Evolutionary conservation across 2,329 filamentous ascomycete genomes (phyloP).

Genomic region (Pezicula carpinea): DNA sequence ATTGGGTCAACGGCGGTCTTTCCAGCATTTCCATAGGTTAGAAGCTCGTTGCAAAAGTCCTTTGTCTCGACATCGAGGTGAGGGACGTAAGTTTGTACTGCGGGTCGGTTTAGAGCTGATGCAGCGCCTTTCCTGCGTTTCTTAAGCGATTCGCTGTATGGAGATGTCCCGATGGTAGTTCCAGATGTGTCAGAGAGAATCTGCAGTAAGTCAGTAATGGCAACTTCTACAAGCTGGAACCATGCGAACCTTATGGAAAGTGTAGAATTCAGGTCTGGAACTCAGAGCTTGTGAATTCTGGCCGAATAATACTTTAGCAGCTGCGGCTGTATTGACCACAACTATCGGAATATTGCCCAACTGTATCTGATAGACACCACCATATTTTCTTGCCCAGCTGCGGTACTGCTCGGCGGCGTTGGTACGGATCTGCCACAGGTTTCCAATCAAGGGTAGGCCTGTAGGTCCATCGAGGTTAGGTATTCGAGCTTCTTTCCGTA

Average conservation of each 20-base stretch:
- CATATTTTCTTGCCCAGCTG: conserved; percentile 45
- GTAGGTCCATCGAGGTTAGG: conserved; percentile 41
- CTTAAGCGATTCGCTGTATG: conserved; percentile 61
- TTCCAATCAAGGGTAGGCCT: conserved; percentile 50
- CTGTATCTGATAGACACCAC: conserved; percentile 51
- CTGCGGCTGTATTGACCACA: conserved; percentile 49
- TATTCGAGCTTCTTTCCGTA: conserved; percentile 26
- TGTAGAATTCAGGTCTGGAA: conserved; percentile 53
- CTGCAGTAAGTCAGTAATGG: conserved; percentile 27
- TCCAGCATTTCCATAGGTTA: conserved; percentile 52
- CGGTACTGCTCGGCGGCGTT: conserved; percentile 55
- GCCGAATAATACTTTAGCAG: conserved; percentile 46
- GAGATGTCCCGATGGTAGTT: conserved; percentile 64
- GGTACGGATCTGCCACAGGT: conserved; percentile 47
- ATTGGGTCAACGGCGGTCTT: conserved; percentile 54
- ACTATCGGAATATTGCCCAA: conserved; percentile 53
- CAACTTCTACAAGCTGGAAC: background rate
- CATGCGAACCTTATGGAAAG: conserved; percentile 48
- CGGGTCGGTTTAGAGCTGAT: conserved; percentile 60
- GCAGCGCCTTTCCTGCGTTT: conserved; percentile 60
- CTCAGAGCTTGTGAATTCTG: conserved; percentile 49
- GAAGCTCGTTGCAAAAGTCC: conserved; percentile 57
- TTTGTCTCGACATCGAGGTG: conserved; percentile 60
- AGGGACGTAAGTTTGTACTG: conserved; percentile 56
- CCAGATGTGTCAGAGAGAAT: conserved; percentile 61